Evolutionary conservation across 257 asterid species (phyloP), one percentile per base, ranked within the genome.

Genomic region (Asclepias syriaca): DNA sequence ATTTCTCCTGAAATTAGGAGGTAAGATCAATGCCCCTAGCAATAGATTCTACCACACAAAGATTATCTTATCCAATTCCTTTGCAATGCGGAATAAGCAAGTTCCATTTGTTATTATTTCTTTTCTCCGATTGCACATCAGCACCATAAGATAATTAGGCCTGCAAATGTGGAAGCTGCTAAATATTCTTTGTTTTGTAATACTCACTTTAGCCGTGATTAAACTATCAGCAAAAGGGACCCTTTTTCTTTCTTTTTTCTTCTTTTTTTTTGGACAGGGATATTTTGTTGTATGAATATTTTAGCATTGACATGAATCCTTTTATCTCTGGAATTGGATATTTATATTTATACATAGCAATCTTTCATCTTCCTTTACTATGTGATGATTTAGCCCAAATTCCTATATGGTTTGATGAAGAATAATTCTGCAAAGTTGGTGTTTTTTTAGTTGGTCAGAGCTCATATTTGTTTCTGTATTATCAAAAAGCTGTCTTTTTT

Each of bases 21-120:
- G 27, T 80, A 66, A 56, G 73, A 74, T 54, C 67, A 68, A 69
- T 34, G 69, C 53, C 53, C 69, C 70, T 32, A 24, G 81, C 65
- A 21, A 60, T 55, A 66, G 63, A 76, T 71, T 75, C 73, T 63
- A 64, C 45, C 72, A 66, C 16, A 48, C 70, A 76, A 76, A 69
- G 58, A 66, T 68, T 71, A 67, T 24, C 77, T 74, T 64, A 71
- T 66, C 75, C 74, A 24, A 24, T 79, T 77, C 69, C 74, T 82
- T 77, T 78, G 84, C 82, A 54, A 51, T 37, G 73, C 72, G 73
- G 58, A 78, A 78, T 75, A 78, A 85, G 80, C 64, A 66, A 72
- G 73, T 72, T 77, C 74, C 69, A 67, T 64, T 69, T 68, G 60
- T 64, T 32, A 45, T 77, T 59, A 34, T 34, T 34, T 34, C 66